These are phyloP conservation scores for Cladosporium sp. DNA, from an alignment of 2,329 filamentous ascomycete species.

Conservation along the genomic window DNA sequence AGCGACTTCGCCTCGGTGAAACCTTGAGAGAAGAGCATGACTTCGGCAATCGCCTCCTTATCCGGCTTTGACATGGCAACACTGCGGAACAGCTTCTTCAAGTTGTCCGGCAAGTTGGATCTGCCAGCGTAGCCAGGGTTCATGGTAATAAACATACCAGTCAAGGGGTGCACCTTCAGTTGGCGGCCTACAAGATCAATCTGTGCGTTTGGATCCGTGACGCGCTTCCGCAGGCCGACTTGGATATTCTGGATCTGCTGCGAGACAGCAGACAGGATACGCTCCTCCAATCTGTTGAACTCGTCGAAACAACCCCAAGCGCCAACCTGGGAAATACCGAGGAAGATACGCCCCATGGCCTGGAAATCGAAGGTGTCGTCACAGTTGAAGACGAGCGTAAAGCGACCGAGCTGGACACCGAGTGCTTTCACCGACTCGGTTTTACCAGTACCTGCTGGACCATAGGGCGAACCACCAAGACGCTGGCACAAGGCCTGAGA, in stretches of 20 bases:
- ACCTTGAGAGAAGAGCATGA: conserved; percentile 99
- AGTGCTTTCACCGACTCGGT: conserved; percentile 98
- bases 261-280: conserved; percentile 94
- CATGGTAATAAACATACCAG: conserved; percentile 99
- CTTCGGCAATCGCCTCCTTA: conserved; percentile 98
- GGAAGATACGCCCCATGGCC: conserved; percentile 98
- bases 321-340: conserved; percentile 97
- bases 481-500: conserved; percentile 93
- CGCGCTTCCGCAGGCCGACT: conserved; percentile 81
- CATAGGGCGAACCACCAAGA: conserved; percentile 93
- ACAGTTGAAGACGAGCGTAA: conserved; percentile 98
- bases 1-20: conserved; percentile 94
- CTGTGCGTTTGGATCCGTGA: conserved; percentile 74
- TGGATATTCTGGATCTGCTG: conserved; percentile 99
- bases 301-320: conserved; percentile 99
- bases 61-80: conserved; percentile 99
- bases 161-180: conserved; percentile 83
- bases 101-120: conserved; percentile 95
- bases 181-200: conserved; percentile 94
- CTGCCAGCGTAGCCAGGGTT: conserved; percentile 98
- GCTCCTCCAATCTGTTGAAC: conserved; percentile 97
- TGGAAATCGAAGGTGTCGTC: conserved; percentile 99
- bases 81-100: conserved; percentile 99
- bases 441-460: conserved; percentile 95
- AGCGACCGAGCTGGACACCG: conserved; percentile 91